These are phyloP conservation scores for Neocatenulostroma microsporum DNA, from an alignment of 2,329 filamentous ascomycete species.

Conservation along the genomic window DNA sequence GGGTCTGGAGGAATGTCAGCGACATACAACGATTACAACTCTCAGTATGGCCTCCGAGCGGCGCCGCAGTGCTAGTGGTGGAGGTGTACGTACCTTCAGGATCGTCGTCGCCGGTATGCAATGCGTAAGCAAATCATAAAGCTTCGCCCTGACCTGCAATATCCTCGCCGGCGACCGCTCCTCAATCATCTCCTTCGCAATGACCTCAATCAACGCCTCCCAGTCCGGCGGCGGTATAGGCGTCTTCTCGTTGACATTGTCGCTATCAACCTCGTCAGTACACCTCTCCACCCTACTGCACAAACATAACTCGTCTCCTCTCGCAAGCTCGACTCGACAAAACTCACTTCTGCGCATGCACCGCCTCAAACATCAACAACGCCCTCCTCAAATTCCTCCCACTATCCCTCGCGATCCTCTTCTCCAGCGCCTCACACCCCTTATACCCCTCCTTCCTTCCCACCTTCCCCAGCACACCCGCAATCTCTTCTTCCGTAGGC, in stretches of 20 bases:
- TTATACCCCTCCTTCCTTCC: constrained; percentile 79
- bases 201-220: constrained; percentile 82
- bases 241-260: constrained; percentile 80
- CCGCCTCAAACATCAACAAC: constrained; percentile 91
- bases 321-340: neutral
- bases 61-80: too few relatives aligned
- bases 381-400: constrained; percentile 84
- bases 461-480: constrained; percentile 58
- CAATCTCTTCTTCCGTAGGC: constrained; percentile 78
- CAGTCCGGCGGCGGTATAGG: constrained; percentile 92
- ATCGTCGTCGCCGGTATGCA: constrained; percentile 95
- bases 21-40: too few relatives aligned
- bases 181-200: constrained; percentile 87
- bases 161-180: constrained; percentile 86
- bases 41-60: too few relatives aligned
- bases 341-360: constrained; percentile 89
- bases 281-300: neutral
- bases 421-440: constrained; percentile 66
- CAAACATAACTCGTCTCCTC: neutral
- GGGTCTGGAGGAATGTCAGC: constrained; percentile 44
- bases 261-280: constrained; percentile 50
- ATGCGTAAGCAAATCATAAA: constrained; percentile 93
- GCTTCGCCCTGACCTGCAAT: constrained; percentile 76
- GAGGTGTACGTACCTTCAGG: constrained; percentile 61
- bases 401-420: constrained; percentile 81